phyloP scores from a whole-genome alignment of 179 eudicot genomes.

The Beta macrorhiza region DNA sequence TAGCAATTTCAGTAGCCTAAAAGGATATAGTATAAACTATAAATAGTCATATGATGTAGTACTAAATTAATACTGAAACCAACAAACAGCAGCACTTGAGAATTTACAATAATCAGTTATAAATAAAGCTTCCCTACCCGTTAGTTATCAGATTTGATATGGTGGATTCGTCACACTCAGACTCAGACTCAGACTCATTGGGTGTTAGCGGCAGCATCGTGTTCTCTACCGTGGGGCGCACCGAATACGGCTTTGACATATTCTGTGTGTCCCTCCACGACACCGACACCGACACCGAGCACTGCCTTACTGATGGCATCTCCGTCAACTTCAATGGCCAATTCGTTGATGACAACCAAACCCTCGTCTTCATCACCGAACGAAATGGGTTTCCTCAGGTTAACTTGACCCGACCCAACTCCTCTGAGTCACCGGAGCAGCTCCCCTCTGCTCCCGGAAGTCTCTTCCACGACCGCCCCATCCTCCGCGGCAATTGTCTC shows the following conservation, averaged over 20 bases:
- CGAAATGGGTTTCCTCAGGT: slow-evolving; percentile 52
- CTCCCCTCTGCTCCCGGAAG: slow-evolving; percentile 41
- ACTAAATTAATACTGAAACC: too few relatives aligned
- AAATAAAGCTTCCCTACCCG: too few relatives aligned
- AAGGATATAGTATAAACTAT: not conserved
- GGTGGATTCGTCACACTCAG: slow-evolving; percentile 10
- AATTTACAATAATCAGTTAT: too few relatives aligned
- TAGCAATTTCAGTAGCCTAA: not conserved
- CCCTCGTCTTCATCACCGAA: slow-evolving; percentile 60
- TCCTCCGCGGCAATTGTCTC: slow-evolving; percentile 32
- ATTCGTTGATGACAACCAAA: slow-evolving; percentile 38
- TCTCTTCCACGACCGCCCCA: slow-evolving; percentile 72
- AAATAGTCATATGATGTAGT: not conserved
- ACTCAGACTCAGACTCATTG: not conserved
- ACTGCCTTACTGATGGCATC: slow-evolving; percentile 58
- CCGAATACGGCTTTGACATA: slow-evolving; percentile 68
- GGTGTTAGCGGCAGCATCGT: slow-evolving; percentile 46
- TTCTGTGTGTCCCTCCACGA: slow-evolving; percentile 45
- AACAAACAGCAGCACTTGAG: too few relatives aligned
- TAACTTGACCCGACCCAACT: slow-evolving; percentile 27
- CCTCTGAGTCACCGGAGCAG: slow-evolving; percentile 10
- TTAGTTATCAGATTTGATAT: not conserved
- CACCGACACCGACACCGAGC: slow-evolving; percentile 25
- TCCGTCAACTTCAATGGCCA: slow-evolving; percentile 69
- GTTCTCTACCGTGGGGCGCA: slow-evolving; percentile 71